Percentiles rank a stretch among this genome's conserved stretches.
Conservation (phyloP, 805 yeast species). For the Candida montana region DNA sequence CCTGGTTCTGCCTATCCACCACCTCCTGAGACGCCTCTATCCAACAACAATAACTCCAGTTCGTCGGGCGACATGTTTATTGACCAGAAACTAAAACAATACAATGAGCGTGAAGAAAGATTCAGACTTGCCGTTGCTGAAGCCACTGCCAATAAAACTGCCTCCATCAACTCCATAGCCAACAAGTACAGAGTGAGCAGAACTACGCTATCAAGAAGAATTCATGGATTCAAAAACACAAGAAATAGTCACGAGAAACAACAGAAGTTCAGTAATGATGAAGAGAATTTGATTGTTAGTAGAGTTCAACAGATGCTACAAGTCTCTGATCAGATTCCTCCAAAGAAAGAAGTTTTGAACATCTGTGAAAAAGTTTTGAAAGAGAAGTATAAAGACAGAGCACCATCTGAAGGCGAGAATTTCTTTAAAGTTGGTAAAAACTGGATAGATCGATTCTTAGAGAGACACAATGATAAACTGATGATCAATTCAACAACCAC, state of each 20-base stretch:
- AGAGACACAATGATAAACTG: slow-evolving; percentile 24
- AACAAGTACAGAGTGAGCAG: slow-evolving; percentile 24
- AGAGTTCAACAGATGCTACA: slow-evolving; percentile 19
- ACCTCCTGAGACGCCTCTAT: not conserved
- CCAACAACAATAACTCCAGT: not conserved
- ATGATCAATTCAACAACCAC: slow-evolving; percentile 20
- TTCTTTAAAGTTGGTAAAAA: slow-evolving; percentile 26
- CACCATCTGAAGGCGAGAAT: slow-evolving; percentile 11
- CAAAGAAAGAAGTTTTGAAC: slow-evolving; percentile 21
- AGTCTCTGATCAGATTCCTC: slow-evolving; percentile 20
- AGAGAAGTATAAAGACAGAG: slow-evolving; percentile 18
- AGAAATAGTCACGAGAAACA: slow-evolving; percentile 26
- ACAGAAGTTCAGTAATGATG: slow-evolving; percentile 26
- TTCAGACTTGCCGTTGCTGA: slow-evolving; percentile 25
- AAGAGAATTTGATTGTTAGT: slow-evolving; percentile 19
- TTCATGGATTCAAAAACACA: slow-evolving; percentile 26
- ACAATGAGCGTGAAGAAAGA: slow-evolving; percentile 26
- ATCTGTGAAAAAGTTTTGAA: slow-evolving; percentile 22
- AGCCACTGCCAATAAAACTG: slow-evolving; percentile 22
- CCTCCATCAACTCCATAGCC: slow-evolving; percentile 27
- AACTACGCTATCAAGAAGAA: slow-evolving; percentile 25
- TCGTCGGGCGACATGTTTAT: slow-evolving; percentile 13
- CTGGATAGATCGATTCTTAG: slow-evolving; percentile 26
- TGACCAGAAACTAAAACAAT: slow-evolving; percentile 25
- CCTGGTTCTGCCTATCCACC: not conserved